These are phyloP conservation scores for Coniella lustricola DNA, from an alignment of 2,329 filamentous ascomycete genomes.

Conservation along the genomic window DNA sequence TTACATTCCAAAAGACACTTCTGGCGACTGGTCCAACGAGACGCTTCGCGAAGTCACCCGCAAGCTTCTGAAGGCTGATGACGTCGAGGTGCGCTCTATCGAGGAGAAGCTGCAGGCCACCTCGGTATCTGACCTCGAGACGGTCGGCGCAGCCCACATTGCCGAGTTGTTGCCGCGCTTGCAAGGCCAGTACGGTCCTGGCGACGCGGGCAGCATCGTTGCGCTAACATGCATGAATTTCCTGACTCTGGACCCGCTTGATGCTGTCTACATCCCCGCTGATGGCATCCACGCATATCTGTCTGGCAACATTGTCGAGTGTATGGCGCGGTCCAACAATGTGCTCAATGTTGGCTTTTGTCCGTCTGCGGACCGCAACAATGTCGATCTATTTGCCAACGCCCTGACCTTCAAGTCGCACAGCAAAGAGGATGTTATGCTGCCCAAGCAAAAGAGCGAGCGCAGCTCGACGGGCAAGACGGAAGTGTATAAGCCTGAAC, in stretches of 20 bases:
- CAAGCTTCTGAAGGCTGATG: constrained; percentile 46
- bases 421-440: constrained; percentile 45
- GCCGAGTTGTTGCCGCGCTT: constrained; percentile 58
- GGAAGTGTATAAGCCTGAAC: constrained; percentile 55
- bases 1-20: constrained; percentile 41
- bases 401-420: constrained; percentile 60
- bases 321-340: constrained; percentile 70
- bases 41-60: constrained; percentile 50
- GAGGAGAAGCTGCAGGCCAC: constrained; percentile 44
- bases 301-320: constrained; percentile 68
- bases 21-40: constrained; percentile 45
- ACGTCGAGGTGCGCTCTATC: constrained; percentile 43
- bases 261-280: constrained; percentile 63
- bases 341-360: constrained; percentile 72
- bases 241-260: constrained; percentile 55
- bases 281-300: constrained; percentile 71
- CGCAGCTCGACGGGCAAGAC: constrained; percentile 54
- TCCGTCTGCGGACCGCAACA: constrained; percentile 56
- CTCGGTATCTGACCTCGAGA: constrained; percentile 39
- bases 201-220: constrained; percentile 62
- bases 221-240: constrained; percentile 71
- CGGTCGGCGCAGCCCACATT: constrained; percentile 47
- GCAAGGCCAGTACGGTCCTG: constrained; percentile 53
- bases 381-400: constrained; percentile 54
- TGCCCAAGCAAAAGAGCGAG: constrained; percentile 41